A percentile compares a stretch with the other conserved stretches of the same genome.
Conservation (phyloP, 2,329 filamentous ascomycete genomes). For the Neofusicoccum sp. region DNA sequence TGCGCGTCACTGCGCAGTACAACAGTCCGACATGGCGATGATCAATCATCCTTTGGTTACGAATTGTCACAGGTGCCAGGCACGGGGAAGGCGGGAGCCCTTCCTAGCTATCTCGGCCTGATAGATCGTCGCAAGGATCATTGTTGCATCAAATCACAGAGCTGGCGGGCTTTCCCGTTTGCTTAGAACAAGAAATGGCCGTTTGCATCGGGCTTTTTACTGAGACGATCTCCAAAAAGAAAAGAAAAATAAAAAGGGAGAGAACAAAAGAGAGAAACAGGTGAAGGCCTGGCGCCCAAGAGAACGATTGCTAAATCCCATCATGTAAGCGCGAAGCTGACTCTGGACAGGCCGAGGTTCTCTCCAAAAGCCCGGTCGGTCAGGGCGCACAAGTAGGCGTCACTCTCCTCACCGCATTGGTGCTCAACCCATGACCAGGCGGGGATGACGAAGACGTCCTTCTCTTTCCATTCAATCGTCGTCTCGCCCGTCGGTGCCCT, state of each 20-base stretch:
- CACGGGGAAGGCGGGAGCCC: background rate
- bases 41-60: background rate
- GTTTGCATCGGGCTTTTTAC: too few relatives aligned
- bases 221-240: background rate
- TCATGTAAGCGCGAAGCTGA: background rate
- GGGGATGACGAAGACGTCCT: background rate
- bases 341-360: background rate
- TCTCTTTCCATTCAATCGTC: background rate
- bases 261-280: too few relatives aligned
- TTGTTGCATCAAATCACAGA: too few relatives aligned
- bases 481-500: background rate
- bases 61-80: background rate
- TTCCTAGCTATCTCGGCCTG: too few relatives aligned
- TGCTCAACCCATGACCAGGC: background rate
- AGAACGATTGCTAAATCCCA: too few relatives aligned
- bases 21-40: background rate
- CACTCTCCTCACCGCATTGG: background rate
- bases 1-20: background rate
- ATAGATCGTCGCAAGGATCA: too few relatives aligned
- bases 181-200: too few relatives aligned
- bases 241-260: too few relatives aligned
- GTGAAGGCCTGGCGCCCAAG: too few relatives aligned
- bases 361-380: background rate
- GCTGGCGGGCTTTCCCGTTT: too few relatives aligned
- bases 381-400: background rate